Conservation (phyloP, 2,329 filamentous ascomycete genomes). For the Apiospora hydei region DNA sequence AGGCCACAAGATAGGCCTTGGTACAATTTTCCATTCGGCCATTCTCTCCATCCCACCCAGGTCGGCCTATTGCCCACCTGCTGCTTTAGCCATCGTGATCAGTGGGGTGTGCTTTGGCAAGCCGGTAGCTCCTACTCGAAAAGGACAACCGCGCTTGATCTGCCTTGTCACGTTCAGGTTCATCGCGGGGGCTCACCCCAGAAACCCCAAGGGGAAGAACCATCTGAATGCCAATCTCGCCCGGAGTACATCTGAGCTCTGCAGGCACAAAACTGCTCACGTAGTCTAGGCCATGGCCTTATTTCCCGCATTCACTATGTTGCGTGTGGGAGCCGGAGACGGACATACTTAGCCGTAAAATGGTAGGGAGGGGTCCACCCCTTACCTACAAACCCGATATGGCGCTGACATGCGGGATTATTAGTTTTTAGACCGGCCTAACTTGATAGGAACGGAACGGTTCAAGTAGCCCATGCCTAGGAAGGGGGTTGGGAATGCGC, state of each 20-base stretch:
- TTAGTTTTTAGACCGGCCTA: neutral
- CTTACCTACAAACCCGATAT: neutral
- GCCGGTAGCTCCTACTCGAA: neutral
- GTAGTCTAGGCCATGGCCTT: neutral
- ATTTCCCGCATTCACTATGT: constrained; percentile 13
- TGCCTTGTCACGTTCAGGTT: neutral
- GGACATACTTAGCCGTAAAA: neutral
- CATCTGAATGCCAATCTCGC: neutral
- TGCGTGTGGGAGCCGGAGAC: constrained; percentile 3
- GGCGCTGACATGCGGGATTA: neutral
- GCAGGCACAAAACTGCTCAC: neutral
- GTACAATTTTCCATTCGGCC: neutral
- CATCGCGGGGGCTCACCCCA: neutral
- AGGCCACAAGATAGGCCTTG: neutral
- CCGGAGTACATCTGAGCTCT: neutral
- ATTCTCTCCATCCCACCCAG: neutral
- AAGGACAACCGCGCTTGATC: neutral
- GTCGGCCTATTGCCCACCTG: neutral
- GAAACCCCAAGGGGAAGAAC: neutral
- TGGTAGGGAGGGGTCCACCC: neutral
- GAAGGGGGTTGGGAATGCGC: neutral
- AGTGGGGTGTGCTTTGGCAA: neutral
- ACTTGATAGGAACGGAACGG: neutral
- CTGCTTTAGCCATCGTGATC: neutral
- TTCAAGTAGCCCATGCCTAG: neutral